Conservation (phyloP, 164 flowering plant genomes). For the Magnolia changhungtana region DNA sequence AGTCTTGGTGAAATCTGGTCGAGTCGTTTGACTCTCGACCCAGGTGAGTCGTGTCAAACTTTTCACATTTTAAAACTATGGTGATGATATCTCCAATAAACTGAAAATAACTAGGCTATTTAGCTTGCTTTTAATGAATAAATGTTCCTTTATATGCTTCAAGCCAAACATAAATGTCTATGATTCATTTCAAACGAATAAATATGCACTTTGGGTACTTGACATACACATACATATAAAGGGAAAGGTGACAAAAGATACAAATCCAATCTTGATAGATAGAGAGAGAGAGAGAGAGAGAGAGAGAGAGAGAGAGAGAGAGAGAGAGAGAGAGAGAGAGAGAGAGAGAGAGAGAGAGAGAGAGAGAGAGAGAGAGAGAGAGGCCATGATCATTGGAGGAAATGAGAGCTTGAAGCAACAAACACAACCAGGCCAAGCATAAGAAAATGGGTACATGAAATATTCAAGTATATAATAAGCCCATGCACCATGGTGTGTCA, state of each 20-base stretch:
- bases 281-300: no score
- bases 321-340: no score
- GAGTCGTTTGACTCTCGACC: no score
- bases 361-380: background rate
- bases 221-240: background rate
- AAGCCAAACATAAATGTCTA: background rate
- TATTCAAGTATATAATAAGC: constrained; percentile 3
- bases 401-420: constrained; percentile 15
- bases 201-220: background rate
- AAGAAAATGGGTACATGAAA: constrained; percentile 7
- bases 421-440: constrained; percentile 20
- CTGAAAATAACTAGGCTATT: no score
- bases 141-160: background rate
- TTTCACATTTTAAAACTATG: no score
- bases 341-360: background rate
- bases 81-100: no score
- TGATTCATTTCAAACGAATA: background rate
- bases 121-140: no score
- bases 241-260: background rate
- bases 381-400: background rate
- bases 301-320: no score
- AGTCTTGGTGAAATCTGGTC: no score
- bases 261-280: background rate
- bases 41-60: no score
- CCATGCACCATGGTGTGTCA: background rate